A percentile compares a stretch with the other conserved stretches of the same genome.
Conservation (phyloP, 2,329 filamentous ascomycete genomes). For the Cucurbitaria berberidis region DNA sequence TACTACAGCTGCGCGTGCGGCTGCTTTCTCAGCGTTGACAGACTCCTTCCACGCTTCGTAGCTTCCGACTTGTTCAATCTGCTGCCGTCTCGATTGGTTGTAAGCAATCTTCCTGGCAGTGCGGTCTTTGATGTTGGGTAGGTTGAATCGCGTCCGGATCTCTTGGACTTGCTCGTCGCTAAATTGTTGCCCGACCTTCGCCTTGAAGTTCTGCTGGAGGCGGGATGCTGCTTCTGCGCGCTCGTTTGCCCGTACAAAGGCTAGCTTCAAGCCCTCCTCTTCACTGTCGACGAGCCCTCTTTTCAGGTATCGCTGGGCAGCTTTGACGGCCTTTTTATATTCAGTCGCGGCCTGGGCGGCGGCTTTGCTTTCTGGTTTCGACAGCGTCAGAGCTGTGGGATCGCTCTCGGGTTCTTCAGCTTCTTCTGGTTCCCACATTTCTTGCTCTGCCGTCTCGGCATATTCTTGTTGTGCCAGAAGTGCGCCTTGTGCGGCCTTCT, state of each 20-base stretch:
- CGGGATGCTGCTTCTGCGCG: slow-evolving; percentile 12
- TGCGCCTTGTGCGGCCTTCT: slow-evolving; percentile 19
- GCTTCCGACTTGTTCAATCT: slow-evolving; percentile 24
- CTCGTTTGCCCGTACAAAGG: slow-evolving; percentile 29
- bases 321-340: slow-evolving; percentile 21
- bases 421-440: slow-evolving; percentile 18
- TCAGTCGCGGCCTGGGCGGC: slow-evolving; percentile 12
- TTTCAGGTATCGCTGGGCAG: slow-evolving; percentile 25
- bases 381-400: not conserved
- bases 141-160: slow-evolving; percentile 12
- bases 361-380: slow-evolving; percentile 8
- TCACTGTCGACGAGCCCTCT: slow-evolving; percentile 28
- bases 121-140: slow-evolving; percentile 15
- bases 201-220: slow-evolving; percentile 13
- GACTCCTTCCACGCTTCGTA: slow-evolving; percentile 19
- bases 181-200: slow-evolving; percentile 19
- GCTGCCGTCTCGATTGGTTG: slow-evolving; percentile 16
- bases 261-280: slow-evolving; percentile 33
- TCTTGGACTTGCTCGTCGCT: slow-evolving; percentile 18
- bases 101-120: slow-evolving; percentile 17
- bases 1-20: slow-evolving; percentile 10
- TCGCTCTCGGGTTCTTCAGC: not conserved
- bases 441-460: slow-evolving; percentile 12
- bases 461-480: slow-evolving; percentile 14
- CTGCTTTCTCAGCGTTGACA: slow-evolving; percentile 10